Base-by-base conservation (phyloP, 805 yeast genomes). In the Ogataea henricii region DNA sequence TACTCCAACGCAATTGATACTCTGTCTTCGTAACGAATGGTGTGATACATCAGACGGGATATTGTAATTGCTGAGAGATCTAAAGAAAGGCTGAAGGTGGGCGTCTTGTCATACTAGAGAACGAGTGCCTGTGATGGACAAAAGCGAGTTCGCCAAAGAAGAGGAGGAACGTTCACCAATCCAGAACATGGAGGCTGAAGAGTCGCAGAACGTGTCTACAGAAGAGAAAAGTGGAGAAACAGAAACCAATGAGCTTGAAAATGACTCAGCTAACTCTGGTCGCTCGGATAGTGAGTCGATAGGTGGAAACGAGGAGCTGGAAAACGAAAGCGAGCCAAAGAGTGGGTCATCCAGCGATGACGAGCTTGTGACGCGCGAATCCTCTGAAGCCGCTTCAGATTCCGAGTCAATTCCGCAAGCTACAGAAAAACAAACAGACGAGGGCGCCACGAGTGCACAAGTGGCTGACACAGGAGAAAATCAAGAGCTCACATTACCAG, bases 291-390 rank as follows among this genome's bases (percentile, higher is more conserved):
- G 9, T 10, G 37, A 17, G 3, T 34, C 13, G 23, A 18, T 12
- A 34, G 37, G n/a, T 14, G 37, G 9, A 3, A 10, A 17, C 37
- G 22, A 16, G 42, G 32, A 25, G 18, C 13, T n/a, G 32, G 22
- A 14, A 6, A 26, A 20, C 14, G 42, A 38, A 45, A 46, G 74
- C 69, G 44, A 71, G 73, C 51, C 60, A 72, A 44, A 76, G 54
- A 48, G 8, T 8, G 25, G 25, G 8, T 6, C 6, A 22, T 6
- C 6, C 8, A 6, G 25, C 8, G 25, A 22, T 22, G 25, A 22
- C 25, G 25, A 22, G 25, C 25, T 22, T 22, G 6, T 22, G 25
- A 8, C 8, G 25, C 8, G 8, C 6, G 25, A 22, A 8, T 6
- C 6, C 25, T 6, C 25, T 22, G 6, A 6, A 6, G 25, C 8